A percentile compares a stretch with the other conserved stretches of the same genome.
Evolutionary conservation across 2,329 filamentous ascomycete genomes (phyloP).

Genomic region (Colletotrichum agaves): DNA sequence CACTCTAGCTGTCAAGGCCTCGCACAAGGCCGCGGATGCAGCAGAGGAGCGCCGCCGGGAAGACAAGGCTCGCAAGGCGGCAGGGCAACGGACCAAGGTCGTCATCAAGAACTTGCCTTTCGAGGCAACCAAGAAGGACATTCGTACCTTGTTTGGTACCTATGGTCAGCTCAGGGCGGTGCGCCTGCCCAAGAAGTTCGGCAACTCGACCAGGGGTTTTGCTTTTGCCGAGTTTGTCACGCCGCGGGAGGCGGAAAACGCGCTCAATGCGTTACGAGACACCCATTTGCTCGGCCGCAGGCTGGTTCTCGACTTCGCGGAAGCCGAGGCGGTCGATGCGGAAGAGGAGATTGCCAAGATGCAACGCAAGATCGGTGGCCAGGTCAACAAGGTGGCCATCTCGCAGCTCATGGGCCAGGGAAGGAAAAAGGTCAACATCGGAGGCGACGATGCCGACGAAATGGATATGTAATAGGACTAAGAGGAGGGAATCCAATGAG

Average conservation of each 20-base stretch:
- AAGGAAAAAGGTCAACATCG: conserved; percentile 88
- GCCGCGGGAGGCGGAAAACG: conserved; percentile 87
- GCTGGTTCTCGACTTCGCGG: conserved; percentile 91
- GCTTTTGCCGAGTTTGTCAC: conserved; percentile 97
- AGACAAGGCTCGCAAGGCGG: conserved; percentile 83
- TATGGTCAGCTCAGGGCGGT: conserved; percentile 95
- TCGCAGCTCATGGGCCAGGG: conserved; percentile 87
- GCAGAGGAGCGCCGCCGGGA: conserved; percentile 87
- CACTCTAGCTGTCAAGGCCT: conserved; percentile 84
- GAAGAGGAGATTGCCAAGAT: conserved; percentile 97
- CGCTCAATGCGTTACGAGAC: conserved; percentile 88
- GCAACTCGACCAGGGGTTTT: conserved; percentile 88
- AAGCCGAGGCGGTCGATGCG: conserved; percentile 87
- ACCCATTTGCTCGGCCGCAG: conserved; percentile 93
- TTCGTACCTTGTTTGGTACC: conserved; percentile 84
- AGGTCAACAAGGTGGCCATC: conserved; percentile 89
- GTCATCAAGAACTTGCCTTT: conserved; percentile 99
- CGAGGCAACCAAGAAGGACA: conserved; percentile 92
- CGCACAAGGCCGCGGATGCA: conserved; percentile 87
- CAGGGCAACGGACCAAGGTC: conserved; percentile 85
- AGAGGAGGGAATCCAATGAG: background rate
- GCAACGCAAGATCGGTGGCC: conserved; percentile 92
- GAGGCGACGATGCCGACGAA: conserved; percentile 70
- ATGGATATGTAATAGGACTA: conserved; percentile 41
- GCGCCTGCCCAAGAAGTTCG: conserved; percentile 94